Conservation (phyloP, 2,329 filamentous ascomycete species). For the Furcasterigmium sp. region DNA sequence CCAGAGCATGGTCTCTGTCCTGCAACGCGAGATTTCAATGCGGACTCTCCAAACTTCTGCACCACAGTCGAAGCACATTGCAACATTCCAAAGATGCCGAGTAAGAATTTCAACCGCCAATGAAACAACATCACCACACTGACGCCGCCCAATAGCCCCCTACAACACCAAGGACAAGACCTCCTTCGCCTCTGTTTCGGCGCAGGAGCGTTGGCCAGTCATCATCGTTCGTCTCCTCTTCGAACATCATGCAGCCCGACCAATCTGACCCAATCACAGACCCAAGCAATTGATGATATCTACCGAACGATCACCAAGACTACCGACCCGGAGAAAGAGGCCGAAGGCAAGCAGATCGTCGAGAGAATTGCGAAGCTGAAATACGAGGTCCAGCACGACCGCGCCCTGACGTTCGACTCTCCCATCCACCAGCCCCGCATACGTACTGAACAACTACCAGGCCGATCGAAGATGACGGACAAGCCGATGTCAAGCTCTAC, state of each 20-base stretch:
- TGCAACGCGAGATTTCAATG: too few species aligned
- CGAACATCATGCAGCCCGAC: neutral
- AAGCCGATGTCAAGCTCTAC: slow-evolving; percentile 70
- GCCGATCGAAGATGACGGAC: slow-evolving; percentile 71
- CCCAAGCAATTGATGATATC: slow-evolving; percentile 89
- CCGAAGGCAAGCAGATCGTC: slow-evolving; percentile 84
- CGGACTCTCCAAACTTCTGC: too few species aligned
- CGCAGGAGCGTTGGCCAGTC: slow-evolving; percentile 83
- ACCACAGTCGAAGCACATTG: too few species aligned
- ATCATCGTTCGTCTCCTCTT: slow-evolving; percentile 62
- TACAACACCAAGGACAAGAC: slow-evolving; percentile 75
- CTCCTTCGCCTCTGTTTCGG: slow-evolving; percentile 84
- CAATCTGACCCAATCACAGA: slow-evolving; percentile 48
- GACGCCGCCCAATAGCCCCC: too few species aligned
- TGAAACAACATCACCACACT: too few species aligned
- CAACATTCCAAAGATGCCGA: too few species aligned
- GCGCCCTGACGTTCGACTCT: slow-evolving; percentile 62
- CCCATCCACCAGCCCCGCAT: neutral
- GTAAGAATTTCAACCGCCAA: too few species aligned
- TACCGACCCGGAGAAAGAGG: slow-evolving; percentile 49
- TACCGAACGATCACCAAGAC: slow-evolving; percentile 57
- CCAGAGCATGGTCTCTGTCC: too few species aligned
- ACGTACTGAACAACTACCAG: slow-evolving; percentile 31
- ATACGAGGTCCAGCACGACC: slow-evolving; percentile 91
- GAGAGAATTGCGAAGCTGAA: slow-evolving; percentile 77